phyloP scores from a whole-genome alignment of 345 rosid species.

The Crucihimalaya himalaica region DNA sequence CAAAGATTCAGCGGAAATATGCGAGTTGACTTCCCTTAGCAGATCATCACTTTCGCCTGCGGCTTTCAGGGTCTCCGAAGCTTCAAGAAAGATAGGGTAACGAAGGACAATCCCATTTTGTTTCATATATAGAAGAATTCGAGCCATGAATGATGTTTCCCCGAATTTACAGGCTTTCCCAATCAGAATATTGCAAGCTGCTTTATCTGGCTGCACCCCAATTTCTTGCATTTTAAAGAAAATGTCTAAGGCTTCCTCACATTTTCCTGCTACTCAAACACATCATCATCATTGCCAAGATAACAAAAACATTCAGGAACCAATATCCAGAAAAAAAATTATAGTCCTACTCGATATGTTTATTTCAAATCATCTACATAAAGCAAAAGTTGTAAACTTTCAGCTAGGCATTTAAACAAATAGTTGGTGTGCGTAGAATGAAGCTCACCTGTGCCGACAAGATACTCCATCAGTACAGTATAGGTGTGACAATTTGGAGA shows the following conservation, averaged over 20 bases:
- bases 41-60: slow-evolving; percentile 56
- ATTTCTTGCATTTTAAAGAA: slow-evolving; percentile 81
- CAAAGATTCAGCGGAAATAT: slow-evolving; percentile 47
- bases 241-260: slow-evolving; percentile 64
- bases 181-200: slow-evolving; percentile 82
- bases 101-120: slow-evolving; percentile 60
- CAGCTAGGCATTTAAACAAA: slow-evolving; percentile 46
- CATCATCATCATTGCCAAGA: slow-evolving; percentile 9
- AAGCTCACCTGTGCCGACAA: slow-evolving; percentile 57
- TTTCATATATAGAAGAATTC: slow-evolving; percentile 67
- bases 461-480: slow-evolving; percentile 81
- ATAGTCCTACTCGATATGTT: neutral
- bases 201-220: slow-evolving; percentile 83
- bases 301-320: slow-evolving; percentile 15
- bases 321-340: neutral
- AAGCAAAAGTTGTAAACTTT: neutral
- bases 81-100: slow-evolving; percentile 62
- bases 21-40: slow-evolving; percentile 70
- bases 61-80: slow-evolving; percentile 51
- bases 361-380: neutral
- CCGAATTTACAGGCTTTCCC: slow-evolving; percentile 64
- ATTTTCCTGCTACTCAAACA: slow-evolving; percentile 57
- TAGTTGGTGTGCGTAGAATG: slow-evolving; percentile 33
- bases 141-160: slow-evolving; percentile 47
- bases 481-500: slow-evolving; percentile 79